phyloP scores from a whole-genome alignment of 805 yeast genomes.

The Saccharomyces paradoxus region DNA sequence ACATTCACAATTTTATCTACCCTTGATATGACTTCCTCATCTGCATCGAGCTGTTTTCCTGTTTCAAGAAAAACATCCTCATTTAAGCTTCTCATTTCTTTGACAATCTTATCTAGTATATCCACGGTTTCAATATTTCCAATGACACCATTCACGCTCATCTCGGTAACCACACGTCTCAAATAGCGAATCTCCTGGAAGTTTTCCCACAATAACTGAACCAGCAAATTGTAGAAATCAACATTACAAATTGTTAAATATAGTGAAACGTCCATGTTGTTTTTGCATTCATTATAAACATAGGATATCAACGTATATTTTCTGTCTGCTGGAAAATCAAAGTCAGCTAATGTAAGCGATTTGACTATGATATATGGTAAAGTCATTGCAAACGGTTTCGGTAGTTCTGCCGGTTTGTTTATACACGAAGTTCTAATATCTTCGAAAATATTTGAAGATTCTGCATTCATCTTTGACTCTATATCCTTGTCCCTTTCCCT shows the following conservation, averaged over 20 bases:
- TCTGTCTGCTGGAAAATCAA: slow-evolving; percentile 18
- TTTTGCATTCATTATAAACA: slow-evolving; percentile 25
- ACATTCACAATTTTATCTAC: not conserved
- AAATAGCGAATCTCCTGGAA: slow-evolving; percentile 18
- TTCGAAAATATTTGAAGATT: slow-evolving; percentile 11
- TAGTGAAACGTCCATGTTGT: slow-evolving; percentile 18
- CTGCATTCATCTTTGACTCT: slow-evolving; percentile 1
- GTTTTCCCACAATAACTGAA: slow-evolving; percentile 25
- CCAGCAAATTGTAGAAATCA: slow-evolving; percentile 25
- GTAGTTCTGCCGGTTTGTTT: slow-evolving; percentile 9
- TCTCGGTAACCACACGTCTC: slow-evolving; percentile 19
- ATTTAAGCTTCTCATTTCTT: slow-evolving; percentile 15
- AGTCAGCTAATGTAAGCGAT: slow-evolving; percentile 11
- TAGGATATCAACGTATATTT: slow-evolving; percentile 19
- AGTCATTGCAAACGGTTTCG: slow-evolving; percentile 23
- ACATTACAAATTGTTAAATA: slow-evolving; percentile 26
- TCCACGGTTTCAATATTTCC: slow-evolving; percentile 27
- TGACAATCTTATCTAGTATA: slow-evolving; percentile 15
- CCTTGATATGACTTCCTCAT: not conserved
- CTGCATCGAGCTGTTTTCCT: not conserved
- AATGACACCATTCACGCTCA: slow-evolving; percentile 27
- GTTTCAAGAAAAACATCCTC: slow-evolving; percentile 13
- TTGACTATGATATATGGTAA: slow-evolving; percentile 20
- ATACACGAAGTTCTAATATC: slow-evolving; percentile 9
- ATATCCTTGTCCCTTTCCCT: slow-evolving; percentile 7